phyloP scores from a whole-genome alignment of 1,284 basidiomycete species.

The Leccinum proximum region DNA sequence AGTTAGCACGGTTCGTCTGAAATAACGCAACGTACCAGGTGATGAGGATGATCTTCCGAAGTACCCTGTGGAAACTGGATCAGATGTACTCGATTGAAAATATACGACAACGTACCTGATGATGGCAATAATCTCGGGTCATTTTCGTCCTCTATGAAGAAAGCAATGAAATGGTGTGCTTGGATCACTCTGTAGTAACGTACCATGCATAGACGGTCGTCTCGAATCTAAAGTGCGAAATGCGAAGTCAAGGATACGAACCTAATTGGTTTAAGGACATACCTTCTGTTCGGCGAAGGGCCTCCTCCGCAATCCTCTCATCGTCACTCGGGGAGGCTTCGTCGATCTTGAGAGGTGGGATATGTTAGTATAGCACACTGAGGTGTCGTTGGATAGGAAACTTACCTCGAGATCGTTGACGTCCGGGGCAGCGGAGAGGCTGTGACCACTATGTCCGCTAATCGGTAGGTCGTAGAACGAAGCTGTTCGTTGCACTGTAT shows the following conservation, averaged over 20 bases:
- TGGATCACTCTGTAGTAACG: background rate
- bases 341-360: background rate
- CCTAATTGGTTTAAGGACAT: background rate
- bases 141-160: background rate
- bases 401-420: background rate
- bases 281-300: background rate
- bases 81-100: background rate
- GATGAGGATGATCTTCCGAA: background rate
- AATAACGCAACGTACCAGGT: background rate
- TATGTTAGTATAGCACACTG: background rate
- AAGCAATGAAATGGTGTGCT: background rate
- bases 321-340: background rate
- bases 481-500: background rate
- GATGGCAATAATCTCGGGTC: background rate
- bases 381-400: background rate
- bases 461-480: background rate
- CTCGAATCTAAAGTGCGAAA: background rate
- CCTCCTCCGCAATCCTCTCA: background rate
- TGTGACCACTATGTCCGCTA: background rate
- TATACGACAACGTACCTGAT: background rate
- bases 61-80: background rate
- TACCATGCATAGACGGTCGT: background rate
- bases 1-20: background rate
- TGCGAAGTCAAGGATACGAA: background rate
- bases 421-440: background rate